phyloP scores from a whole-genome alignment of 306 rosid genomes.

The Prunus kanzakura region DNA sequence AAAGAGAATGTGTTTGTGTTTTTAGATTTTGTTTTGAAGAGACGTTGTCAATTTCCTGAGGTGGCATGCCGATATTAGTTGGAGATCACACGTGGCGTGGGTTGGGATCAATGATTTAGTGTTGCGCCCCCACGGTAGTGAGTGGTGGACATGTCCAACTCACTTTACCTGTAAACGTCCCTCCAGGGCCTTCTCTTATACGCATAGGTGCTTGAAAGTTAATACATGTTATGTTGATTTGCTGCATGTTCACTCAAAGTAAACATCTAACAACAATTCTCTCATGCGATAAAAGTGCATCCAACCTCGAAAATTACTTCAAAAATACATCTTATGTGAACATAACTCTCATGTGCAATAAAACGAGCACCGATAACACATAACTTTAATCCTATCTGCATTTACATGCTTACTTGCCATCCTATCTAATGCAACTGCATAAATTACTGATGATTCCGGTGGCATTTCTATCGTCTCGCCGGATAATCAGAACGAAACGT shows the following conservation, averaged over 20 bases:
- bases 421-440: conserved; percentile 19
- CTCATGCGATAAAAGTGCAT: not conserved
- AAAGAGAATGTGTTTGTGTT: not conserved
- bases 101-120: not conserved
- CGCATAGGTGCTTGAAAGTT: not conserved
- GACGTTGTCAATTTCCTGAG: conserved; percentile 6
- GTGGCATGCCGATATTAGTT: not conserved
- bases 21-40: not conserved
- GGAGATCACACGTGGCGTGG: not conserved
- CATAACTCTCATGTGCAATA: conserved; percentile 4
- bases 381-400: conserved; percentile 21
- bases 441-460: conserved; percentile 7
- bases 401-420: conserved; percentile 25
- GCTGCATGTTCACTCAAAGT: not conserved
- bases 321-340: not conserved
- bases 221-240: not conserved
- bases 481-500: conserved; percentile 25
- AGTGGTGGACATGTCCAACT: not conserved
- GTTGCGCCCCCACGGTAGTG: too few relatives aligned
- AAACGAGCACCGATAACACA: conserved; percentile 6
- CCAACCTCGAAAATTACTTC: not conserved
- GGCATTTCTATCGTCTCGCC: conserved; percentile 29
- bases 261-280: not conserved
- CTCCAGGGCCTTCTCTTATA: too few relatives aligned
- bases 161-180: not conserved